Base-by-base conservation (phyloP, 495 filamentous ascomycete species). In the Cairneyella variabilis region DNA sequence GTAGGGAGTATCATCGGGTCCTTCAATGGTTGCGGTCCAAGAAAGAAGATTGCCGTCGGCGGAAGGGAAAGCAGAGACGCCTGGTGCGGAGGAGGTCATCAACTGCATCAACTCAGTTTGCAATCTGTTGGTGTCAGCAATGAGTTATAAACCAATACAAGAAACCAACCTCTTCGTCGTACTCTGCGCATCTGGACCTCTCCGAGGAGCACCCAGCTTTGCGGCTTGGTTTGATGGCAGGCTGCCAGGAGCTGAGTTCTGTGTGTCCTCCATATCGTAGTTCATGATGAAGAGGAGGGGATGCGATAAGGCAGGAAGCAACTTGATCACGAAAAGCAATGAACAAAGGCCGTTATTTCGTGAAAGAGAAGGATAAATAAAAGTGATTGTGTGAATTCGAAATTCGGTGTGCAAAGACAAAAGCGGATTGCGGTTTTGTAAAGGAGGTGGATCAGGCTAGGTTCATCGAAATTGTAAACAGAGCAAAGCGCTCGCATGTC, bases 41-140 rank as follows among this genome's bases (percentile, higher is more conserved):
- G 79, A 80, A 52, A 90, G 83, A 40, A 99, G 81, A 74, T 96
- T 95, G 66, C 89, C 89, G 62, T 93, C 89, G 25, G 83, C 83
- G 57, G 89, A 85, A 37, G 93, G 93, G 66, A 99, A 99, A 50
- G 95, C 95, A 41, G 91, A 95, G 63, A 97, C 84, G 58, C 93
- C 93, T 49, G 93, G 91, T 2, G 91, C 90, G 7, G 90, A 82
- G 23, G 90, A 90, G 59, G 90, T 88, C 93, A 99, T 99, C 34
- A 99, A 77, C 70, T 92, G 85, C 91, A 97, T 97, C 48, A 99
- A 77, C 69, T 99, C 93, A 36, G 90, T 89, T 71, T 99, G 93
- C 53, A 99, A 78, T 57, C 92, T 97, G 69, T 8, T 7, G 2
- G 48, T 32, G 42, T 66, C 51, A 63, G 59, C 45, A 54, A 27